Evolutionary conservation across 345 rosid species (phyloP), one percentile per base, ranked within the genome.

Genomic region (Sisymbrium altissimum): DNA sequence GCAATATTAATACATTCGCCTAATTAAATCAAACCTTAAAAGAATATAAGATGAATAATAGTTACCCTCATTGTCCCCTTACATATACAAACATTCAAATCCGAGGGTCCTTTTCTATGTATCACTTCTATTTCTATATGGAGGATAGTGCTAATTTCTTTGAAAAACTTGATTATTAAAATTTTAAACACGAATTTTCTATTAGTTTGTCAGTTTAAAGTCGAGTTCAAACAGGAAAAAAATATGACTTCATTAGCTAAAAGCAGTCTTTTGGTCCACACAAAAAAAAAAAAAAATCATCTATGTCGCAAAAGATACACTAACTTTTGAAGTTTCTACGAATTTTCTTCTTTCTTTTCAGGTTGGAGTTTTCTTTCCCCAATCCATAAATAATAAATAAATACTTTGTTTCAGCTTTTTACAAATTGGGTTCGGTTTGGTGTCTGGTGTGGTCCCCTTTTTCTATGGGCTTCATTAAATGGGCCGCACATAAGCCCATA

Each of bases 171-270:
- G 55, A 49, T 49, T 49, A 21, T 21, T 49, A 21, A 9, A 36
- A 6, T 14, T 6, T 2, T n/a, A 48, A 71, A 59, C 35, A 43
- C 49, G 57, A 58, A 18, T 14, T 14, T 23, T 59, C 32, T 63
- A 72, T 40, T 52, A 40, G 35, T 63, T 62, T 63, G 15, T 32
- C n/a, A 73, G 77, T 64, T 72, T 64, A 44, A 64, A 39, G 46
- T 73, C 70, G 35, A 73, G 64, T 54, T 44, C 64, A 23, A 72
- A 72, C 71, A 54, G 63, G 3, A 29, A 63, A 2, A 29, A 63
- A 9, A 30, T 18, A 52, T 32, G 46, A 19, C 27, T 53, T 41
- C 70, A 63, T 19, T 40, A 27, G 48, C 43, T 23, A 55, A 36
- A n/a, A 70, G 35, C 35, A 6, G 13, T 35, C 21, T 11, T 43